A percentile compares a stretch with the other conserved stretches of the same genome.
phyloP scores from a whole-genome alignment of 768 basidiomycete species.

The Leucosporidium scottii region DNA sequence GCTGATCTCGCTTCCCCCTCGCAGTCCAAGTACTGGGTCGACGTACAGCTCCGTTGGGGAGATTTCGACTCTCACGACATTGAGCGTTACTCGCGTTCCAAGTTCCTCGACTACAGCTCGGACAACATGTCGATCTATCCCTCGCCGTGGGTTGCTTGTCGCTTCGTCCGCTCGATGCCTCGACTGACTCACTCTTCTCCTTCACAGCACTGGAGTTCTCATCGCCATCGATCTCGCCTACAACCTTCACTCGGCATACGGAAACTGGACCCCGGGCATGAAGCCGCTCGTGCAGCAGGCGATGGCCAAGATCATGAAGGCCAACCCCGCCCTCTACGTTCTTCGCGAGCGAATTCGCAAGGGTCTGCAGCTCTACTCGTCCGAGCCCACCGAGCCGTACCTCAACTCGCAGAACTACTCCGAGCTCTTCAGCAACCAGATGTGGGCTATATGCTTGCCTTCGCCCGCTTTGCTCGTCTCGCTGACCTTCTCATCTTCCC shows the following conservation, averaged over 20 bases:
- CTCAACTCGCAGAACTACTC: conserved; percentile 76
- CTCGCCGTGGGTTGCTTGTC: conserved; percentile 53
- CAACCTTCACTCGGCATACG: conserved; percentile 96
- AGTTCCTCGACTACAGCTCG: conserved; percentile 85
- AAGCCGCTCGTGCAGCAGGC: conserved; percentile 97
- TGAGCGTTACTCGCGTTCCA: conserved; percentile 93
- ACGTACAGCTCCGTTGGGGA: conserved; percentile 77
- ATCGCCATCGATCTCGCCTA: conserved; percentile 98
- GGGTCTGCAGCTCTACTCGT: conserved; percentile 95
- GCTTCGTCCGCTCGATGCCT: background rate
- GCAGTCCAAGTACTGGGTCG: conserved; percentile 88
- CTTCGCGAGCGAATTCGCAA: conserved; percentile 97
- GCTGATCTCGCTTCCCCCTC: conserved; percentile 86
- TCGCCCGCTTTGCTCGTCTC: background rate
- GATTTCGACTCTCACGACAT: conserved; percentile 99
- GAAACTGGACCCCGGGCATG: conserved; percentile 98
- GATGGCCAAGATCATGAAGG: conserved; percentile 99
- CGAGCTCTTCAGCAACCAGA: conserved; percentile 63
- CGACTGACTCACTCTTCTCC: background rate
- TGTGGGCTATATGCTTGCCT: conserved; percentile 58
- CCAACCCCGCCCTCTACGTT: conserved; percentile 95
- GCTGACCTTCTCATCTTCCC: background rate
- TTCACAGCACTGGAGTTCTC: conserved; percentile 74
- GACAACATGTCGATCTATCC: conserved; percentile 71
- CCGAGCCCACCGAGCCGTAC: conserved; percentile 98